Percentiles rank a stretch among this genome's conserved stretches.
Evolutionary conservation across 768 basidiomycete species (phyloP).

Genomic region (Kwoniella mangroviensis): DNA sequence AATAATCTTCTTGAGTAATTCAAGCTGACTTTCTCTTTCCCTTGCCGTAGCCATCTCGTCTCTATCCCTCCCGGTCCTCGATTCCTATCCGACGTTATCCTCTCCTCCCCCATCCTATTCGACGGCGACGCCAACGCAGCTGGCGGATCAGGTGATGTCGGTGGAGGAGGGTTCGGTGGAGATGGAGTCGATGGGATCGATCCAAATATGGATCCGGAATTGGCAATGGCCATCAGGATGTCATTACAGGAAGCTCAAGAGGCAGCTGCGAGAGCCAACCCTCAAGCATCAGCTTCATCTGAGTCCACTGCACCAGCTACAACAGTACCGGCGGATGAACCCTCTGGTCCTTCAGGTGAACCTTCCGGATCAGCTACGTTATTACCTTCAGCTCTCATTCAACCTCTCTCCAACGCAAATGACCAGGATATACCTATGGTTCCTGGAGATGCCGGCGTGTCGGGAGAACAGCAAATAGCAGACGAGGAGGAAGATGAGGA

Average conservation of each 20-base stretch:
- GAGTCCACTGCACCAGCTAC: slow-evolving; percentile 29
- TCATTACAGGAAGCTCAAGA: slow-evolving; percentile 75
- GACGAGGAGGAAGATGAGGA: slow-evolving; percentile 70
- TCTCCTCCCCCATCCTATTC: slow-evolving; percentile 82
- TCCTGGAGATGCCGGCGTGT: slow-evolving; percentile 17
- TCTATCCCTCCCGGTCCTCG: slow-evolving; percentile 73
- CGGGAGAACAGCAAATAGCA: background rate
- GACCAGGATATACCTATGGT: slow-evolving; percentile 35
- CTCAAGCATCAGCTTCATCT: slow-evolving; percentile 20
- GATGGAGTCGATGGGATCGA: slow-evolving; percentile 68
- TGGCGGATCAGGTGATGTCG: slow-evolving; percentile 57
- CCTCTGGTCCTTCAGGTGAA: slow-evolving; percentile 55
- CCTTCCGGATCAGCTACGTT: slow-evolving; percentile 24
- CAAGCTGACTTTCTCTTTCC: background rate
- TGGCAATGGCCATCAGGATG: slow-evolving; percentile 97
- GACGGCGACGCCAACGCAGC: slow-evolving; percentile 60
- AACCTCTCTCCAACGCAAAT: slow-evolving; percentile 47
- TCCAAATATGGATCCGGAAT: slow-evolving; percentile 91
- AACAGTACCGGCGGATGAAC: slow-evolving; percentile 44
- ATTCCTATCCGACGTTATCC: slow-evolving; percentile 80
- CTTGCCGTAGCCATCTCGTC: slow-evolving; percentile 71
- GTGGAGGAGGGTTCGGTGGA: slow-evolving; percentile 67
- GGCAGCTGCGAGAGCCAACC: slow-evolving; percentile 35
- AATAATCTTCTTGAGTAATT: background rate
- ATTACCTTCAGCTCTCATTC: slow-evolving; percentile 56